Evolutionary conservation across 495 filamentous ascomycete species (phyloP).

Genomic region (Penicillium longicatenatum): DNA sequence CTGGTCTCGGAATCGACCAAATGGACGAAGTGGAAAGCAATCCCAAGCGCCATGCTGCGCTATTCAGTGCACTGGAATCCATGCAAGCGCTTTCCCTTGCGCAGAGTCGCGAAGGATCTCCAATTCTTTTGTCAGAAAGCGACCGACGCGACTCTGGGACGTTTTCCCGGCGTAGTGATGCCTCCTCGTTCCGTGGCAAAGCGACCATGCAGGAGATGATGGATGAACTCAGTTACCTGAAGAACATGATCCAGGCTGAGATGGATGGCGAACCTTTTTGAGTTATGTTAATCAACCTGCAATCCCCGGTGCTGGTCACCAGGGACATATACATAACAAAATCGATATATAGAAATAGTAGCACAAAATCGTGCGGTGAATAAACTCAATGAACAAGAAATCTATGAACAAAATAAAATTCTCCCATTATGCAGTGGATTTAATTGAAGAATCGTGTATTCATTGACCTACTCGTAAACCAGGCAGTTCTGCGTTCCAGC

Average conservation of each 20-base stretch:
- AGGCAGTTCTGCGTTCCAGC: background rate
- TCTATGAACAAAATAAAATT: background rate
- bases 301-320: slow-evolving; percentile 13
- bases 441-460: background rate
- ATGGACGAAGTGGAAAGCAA: slow-evolving; percentile 43
- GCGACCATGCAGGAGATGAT: slow-evolving; percentile 51
- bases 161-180: slow-evolving; percentile 25
- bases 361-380: background rate
- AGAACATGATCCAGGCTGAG: slow-evolving; percentile 50
- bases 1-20: slow-evolving; percentile 41
- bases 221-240: slow-evolving; percentile 55
- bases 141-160: slow-evolving; percentile 13
- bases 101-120: slow-evolving; percentile 28
- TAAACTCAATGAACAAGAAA: background rate
- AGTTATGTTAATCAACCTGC: background rate
- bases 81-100: slow-evolving; percentile 34
- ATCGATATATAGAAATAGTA: slow-evolving; percentile 1
- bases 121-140: slow-evolving; percentile 27
- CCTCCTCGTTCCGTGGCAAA: slow-evolving; percentile 28
- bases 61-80: slow-evolving; percentile 40
- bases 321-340: background rate
- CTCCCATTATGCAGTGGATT: background rate
- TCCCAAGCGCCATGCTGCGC: slow-evolving; percentile 49
- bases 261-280: slow-evolving; percentile 31
- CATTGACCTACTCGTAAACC: background rate